phyloP scores from a whole-genome alignment of 805 yeast genomes.

The Wickerhamomyces tratensis region DNA sequence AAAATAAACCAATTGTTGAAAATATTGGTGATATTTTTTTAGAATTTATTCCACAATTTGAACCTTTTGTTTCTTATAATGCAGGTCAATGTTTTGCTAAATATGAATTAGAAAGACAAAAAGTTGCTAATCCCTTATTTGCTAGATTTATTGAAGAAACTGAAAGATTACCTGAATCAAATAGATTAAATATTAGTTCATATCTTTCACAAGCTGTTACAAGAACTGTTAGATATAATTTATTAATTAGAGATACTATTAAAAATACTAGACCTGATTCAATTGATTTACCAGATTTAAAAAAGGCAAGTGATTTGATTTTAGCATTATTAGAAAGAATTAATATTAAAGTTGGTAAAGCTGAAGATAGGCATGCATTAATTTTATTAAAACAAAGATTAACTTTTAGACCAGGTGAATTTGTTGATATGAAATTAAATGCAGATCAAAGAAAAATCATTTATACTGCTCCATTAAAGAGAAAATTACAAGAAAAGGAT shows the following conservation, averaged over 20 bases:
- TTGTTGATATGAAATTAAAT: constrained; percentile 74
- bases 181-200: constrained; percentile 87
- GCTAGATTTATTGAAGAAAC: constrained; percentile 92
- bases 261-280: constrained; percentile 76
- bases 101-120: constrained; percentile 90
- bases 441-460: constrained; percentile 75
- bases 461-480: constrained; percentile 68
- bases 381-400: constrained; percentile 80
- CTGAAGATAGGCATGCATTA: constrained; percentile 85
- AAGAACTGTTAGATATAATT: constrained; percentile 89
- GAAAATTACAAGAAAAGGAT: constrained; percentile 65
- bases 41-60: constrained; percentile 78
- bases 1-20: constrained; percentile 72
- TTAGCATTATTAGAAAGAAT: constrained; percentile 62
- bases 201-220: constrained; percentile 93
- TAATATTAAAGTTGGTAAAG: constrained; percentile 84
- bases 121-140: constrained; percentile 80
- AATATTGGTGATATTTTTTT: constrained; percentile 82
- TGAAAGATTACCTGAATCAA: constrained; percentile 72
- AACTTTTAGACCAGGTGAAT: constrained; percentile 72
- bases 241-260: constrained; percentile 70
- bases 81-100: constrained; percentile 94
- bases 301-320: constrained; percentile 65
- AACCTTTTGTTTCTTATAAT: constrained; percentile 87
- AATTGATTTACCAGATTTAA: constrained; percentile 47